A percentile compares a stretch with the other conserved stretches of the same genome.
phyloP scores from a whole-genome alignment of 345 rosid species.

The Passiflora organensis region DNA sequence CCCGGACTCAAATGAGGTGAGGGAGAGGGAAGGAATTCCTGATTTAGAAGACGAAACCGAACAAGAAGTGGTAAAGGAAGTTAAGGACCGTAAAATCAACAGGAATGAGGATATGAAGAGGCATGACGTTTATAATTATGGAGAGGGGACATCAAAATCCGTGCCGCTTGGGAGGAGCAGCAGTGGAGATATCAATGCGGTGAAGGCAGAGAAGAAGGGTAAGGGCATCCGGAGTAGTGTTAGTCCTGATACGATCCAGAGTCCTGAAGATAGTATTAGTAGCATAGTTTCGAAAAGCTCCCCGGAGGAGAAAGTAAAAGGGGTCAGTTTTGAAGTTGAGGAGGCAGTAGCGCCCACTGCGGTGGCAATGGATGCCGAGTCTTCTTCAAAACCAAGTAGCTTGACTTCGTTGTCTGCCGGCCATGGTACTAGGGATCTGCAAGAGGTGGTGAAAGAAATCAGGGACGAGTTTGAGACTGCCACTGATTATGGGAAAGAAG shows the following conservation, averaged over 20 bases:
- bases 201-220: constrained; percentile 23
- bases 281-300: constrained; percentile 37
- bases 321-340: constrained; percentile 76
- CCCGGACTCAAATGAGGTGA: constrained; percentile 83
- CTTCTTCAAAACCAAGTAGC: constrained; percentile 64
- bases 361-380: constrained; percentile 37
- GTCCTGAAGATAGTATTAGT: constrained; percentile 26
- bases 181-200: constrained; percentile 4
- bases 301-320: constrained; percentile 53
- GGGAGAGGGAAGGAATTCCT: constrained; percentile 94
- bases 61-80: constrained; percentile 47
- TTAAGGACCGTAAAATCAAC: constrained; percentile 13
- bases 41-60: constrained; percentile 94
- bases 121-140: constrained; percentile 21
- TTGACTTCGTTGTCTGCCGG: constrained; percentile 47
- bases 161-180: constrained; percentile 38
- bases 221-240: constrained; percentile 30
- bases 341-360: constrained; percentile 22
- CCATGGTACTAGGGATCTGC: constrained; percentile 76
- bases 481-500: constrained; percentile 73
- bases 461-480: constrained; percentile 81
- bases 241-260: constrained; percentile 23
- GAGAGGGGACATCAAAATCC: constrained; percentile 61
- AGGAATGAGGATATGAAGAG: constrained; percentile 22
- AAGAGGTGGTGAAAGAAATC: constrained; percentile 77